Evolutionary conservation across 257 asterid species (phyloP).

Genomic region (Solanum appendiculatum): DNA sequence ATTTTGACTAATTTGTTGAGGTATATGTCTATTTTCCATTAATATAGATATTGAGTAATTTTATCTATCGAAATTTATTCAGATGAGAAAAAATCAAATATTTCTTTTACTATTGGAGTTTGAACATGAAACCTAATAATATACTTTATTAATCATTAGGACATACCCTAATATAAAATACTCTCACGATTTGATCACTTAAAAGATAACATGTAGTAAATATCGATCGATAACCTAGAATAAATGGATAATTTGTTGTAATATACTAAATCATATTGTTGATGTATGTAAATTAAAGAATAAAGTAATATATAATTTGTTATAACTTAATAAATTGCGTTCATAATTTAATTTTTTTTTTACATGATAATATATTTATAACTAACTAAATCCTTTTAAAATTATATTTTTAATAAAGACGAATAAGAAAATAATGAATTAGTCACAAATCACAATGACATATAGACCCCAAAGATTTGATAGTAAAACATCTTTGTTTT

Average conservation of each 20-base stretch:
- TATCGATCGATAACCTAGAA: background rate
- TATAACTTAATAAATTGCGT: background rate
- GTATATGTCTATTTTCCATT: background rate
- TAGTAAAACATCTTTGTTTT: background rate
- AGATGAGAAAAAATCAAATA: too few species aligned
- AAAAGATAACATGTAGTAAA: background rate
- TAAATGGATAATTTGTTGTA: background rate
- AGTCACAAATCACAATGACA: background rate
- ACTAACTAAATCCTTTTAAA: background rate
- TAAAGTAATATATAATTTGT: background rate
- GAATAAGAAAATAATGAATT: background rate
- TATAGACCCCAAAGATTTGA: background rate
- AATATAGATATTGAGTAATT: background rate
- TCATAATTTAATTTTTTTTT: background rate
- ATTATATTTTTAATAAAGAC: background rate
- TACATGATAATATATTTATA: background rate
- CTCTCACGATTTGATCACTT: background rate
- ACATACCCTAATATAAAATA: background rate
- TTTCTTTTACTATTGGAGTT: background rate
- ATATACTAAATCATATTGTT: too few species aligned
- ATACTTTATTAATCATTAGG: background rate
- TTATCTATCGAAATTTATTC: too few species aligned
- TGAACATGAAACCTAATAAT: accelerated
- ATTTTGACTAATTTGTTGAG: background rate
- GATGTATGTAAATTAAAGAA: too few species aligned